Conservation (phyloP, 305 asterid species). For the Plantago coronopus region DNA sequence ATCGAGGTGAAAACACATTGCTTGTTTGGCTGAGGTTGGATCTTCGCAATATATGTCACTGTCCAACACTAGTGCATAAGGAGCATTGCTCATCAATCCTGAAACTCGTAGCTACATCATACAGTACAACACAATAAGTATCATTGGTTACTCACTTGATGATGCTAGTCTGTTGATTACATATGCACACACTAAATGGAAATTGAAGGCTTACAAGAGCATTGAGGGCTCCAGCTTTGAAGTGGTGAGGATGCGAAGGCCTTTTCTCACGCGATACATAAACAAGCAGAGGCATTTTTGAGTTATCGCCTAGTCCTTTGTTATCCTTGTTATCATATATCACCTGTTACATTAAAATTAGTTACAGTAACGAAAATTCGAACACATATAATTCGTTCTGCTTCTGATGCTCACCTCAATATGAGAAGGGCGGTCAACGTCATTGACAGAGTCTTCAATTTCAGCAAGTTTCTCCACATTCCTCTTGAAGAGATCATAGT, state of each 20-base stretch:
- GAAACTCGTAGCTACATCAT: constrained; percentile 54
- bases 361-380: neutral
- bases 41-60: constrained; percentile 72
- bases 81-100: constrained; percentile 63
- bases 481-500: constrained; percentile 57
- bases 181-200: neutral
- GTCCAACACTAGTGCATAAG: constrained; percentile 48
- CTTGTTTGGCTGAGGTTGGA: constrained; percentile 71
- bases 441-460: constrained; percentile 42
- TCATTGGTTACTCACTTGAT: neutral
- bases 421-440: constrained; percentile 50
- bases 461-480: constrained; percentile 67
- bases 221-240: constrained; percentile 71
- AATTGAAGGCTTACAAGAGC: constrained; percentile 37
- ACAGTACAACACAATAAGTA: neutral
- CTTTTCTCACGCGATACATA: constrained; percentile 60
- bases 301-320: constrained; percentile 26
- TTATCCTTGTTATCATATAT: constrained; percentile 42
- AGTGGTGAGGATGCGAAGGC: constrained; percentile 57
- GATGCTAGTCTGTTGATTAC: neutral
- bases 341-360: constrained; percentile 34
- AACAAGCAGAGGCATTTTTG: constrained; percentile 49
- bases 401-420: constrained; percentile 43
- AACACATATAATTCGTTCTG: neutral
- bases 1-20: constrained; percentile 85